Evolutionary conservation across 495 filamentous ascomycete genomes (phyloP), one percentile per base, ranked within the genome.

Genomic region (Talaromyces nanjingensis): DNA sequence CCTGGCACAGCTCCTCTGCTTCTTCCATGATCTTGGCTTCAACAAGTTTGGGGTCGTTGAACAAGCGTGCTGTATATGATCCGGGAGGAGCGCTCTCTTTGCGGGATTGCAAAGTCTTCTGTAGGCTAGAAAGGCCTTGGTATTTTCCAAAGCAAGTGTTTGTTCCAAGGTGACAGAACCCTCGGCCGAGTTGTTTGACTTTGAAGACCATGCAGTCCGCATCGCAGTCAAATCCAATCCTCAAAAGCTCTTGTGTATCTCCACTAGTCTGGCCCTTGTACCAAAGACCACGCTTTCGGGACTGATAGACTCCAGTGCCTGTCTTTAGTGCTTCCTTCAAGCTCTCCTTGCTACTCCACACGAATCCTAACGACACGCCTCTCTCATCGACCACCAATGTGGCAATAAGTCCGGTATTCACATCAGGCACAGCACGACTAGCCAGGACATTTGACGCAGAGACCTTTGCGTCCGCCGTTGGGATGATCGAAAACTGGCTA

Each of bases 21-120:
- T 98, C 94, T 75, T 98, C 94, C 89, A 97, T 94, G 49, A 98
- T 96, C 81, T 98, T 98, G 3, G 94, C 96, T 37, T 89, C 83
- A 16, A 96, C 78, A 20, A 98, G 84, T 75, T 94, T 91, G 63
- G 90, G 85, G 63, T 98, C 96, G 27, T 87, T 90, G 79, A 97
- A 98, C 8, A 98, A 78, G 18, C 94, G 81, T 34, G 91, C 90
- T 14, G 94, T 98, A 73, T 98, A 98, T 16, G 94, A 98, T 1
- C 92, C 93, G 64, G 81, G 83, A 2, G 93, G 93, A 0, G 94
- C 92, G 9, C 88, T 89, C 5, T 77, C 74, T 72, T 96, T 97
- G 65, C 94, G 86, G 7, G 83, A 84, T 31, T 88, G 73, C 3
- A 98, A 81, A 1, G 92, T 98, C 74, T 92, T 86, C 66, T 97